These are phyloP conservation scores for Meyerozyma athensensis DNA, from an alignment of 1,139 yeast species.

Conservation along the genomic window DNA sequence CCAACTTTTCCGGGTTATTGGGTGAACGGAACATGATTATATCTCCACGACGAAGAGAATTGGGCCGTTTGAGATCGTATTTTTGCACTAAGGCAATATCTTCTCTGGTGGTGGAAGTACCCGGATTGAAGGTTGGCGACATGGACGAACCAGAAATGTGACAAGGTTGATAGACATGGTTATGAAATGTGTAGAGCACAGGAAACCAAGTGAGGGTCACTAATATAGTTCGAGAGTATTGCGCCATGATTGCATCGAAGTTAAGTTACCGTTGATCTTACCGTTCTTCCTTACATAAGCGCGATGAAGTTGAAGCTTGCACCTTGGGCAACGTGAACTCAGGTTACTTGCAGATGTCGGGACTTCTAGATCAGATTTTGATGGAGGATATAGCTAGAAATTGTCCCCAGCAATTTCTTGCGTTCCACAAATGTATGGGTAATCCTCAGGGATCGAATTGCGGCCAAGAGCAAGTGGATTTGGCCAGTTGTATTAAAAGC, in stretches of 20 bases:
- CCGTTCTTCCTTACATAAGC: constrained; percentile 4
- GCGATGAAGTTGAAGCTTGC: not conserved
- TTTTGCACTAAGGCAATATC: constrained; percentile 76
- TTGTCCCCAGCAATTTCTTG: constrained; percentile 63
- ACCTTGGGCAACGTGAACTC: not conserved
- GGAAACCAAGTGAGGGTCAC: constrained; percentile 66
- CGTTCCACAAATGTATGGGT: constrained; percentile 61
- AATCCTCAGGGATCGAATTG: constrained; percentile 46
- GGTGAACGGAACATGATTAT: constrained; percentile 79
- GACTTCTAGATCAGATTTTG: constrained; percentile 47
- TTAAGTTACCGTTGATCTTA: not conserved
- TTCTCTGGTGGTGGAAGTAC: constrained; percentile 38
- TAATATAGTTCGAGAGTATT: constrained; percentile 18
- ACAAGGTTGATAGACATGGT: constrained; percentile 70
- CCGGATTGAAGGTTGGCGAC: constrained; percentile 87
- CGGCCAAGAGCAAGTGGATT: constrained; percentile 41
- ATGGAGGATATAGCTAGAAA: constrained; percentile 58
- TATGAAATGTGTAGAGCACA: constrained; percentile 63
- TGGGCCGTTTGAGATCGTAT: constrained; percentile 46
- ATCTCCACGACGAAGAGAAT: constrained; percentile 56
- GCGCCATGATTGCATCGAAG: constrained; percentile 11
- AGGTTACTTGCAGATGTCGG: constrained; percentile 6
- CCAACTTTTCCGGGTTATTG: constrained; percentile 61
- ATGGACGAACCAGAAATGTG: constrained; percentile 80
- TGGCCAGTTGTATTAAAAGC: constrained; percentile 54